Base-by-base conservation (phyloP, 805 yeast genomes). In the Wickerhamomyces chambardii region DNA sequence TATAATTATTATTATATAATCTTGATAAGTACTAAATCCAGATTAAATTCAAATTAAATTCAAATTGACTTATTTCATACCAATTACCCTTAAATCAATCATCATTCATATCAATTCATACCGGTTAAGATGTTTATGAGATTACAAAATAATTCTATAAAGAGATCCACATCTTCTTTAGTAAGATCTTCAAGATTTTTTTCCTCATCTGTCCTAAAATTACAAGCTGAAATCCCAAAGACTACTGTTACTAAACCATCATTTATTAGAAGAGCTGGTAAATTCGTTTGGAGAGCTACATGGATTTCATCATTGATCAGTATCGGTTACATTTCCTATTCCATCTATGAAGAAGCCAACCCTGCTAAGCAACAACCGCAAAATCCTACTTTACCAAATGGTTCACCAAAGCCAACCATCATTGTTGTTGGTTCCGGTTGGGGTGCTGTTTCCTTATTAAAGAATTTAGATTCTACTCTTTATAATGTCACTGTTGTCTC, bases 351-450 rank as follows among this genome's bases (percentile, higher is more conserved):
- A 30, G 90, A 82, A 58, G 60, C 73, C 6, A 64, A 69, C 45
- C 89, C 89, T 6, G 61, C 66, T 25, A 61, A 66, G 15, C 87
- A 81, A 53, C 46, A 60, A 33, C 77, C 78, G 35, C 86, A 80
- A 52, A 61, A 73, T n/a, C 66, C 74, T 10, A 58, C 64, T 15
- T 66, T 73, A 42, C 63, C 68, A 32, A 66, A 66, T 43, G 69
- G 69, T 30, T 50, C 59, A 28, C 62, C 59, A 33, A 59, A 62
- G 42, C 64, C 64, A 50, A 64, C 65, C 16, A 35, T 66, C 39
- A 92, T 90, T 35, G 78, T 72, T 60, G 74, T 75, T 54, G 94
- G 94, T 42, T 78, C 95, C 17, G 97, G 97, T 36, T 89, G 97
- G 97, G 97, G 95, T 41, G 75, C 95, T 11, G 80, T 89, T 36